Conservation (phyloP, 2,329 filamentous ascomycete genomes). For the Colletotrichum filicis region DNA sequence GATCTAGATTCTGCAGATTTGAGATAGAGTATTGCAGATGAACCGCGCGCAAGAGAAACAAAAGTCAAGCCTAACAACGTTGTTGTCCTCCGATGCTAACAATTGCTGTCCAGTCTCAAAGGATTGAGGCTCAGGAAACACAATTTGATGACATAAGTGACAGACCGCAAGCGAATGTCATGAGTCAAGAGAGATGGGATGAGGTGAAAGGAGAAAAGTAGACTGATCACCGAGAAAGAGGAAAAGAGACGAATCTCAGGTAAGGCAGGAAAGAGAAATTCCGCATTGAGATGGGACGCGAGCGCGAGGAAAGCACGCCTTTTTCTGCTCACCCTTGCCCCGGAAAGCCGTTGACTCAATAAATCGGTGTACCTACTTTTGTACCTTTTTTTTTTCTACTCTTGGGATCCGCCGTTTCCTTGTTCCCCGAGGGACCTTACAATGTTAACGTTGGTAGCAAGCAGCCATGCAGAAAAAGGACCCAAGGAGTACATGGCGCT, state of each 20-base stretch:
- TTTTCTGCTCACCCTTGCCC: neutral
- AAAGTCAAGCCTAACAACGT: neutral
- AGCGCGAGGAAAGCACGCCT: neutral
- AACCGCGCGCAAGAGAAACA: neutral
- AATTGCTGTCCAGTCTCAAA: neutral
- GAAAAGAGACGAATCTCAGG: neutral
- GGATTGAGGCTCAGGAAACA: neutral
- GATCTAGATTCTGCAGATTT: neutral
- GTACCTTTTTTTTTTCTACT: neutral
- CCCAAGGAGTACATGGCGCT: neutral
- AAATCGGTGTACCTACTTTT: neutral
- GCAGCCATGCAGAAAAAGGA: neutral
- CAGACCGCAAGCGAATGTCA: constrained; percentile 1
- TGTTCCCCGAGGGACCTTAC: neutral
- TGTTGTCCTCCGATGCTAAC: neutral
- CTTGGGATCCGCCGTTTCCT: neutral
- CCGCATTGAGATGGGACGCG: constrained; percentile 4
- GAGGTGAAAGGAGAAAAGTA: neutral
- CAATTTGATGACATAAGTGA: neutral
- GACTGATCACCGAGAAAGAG: neutral
- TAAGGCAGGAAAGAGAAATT: neutral
- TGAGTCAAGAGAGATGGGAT: constrained; percentile 15
- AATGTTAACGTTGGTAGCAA: too few relatives aligned
- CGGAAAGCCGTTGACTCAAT: neutral
- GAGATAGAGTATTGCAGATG: neutral